Conservation (phyloP, 2,329 filamentous ascomycete species). For the Talaromyces sp. region DNA sequence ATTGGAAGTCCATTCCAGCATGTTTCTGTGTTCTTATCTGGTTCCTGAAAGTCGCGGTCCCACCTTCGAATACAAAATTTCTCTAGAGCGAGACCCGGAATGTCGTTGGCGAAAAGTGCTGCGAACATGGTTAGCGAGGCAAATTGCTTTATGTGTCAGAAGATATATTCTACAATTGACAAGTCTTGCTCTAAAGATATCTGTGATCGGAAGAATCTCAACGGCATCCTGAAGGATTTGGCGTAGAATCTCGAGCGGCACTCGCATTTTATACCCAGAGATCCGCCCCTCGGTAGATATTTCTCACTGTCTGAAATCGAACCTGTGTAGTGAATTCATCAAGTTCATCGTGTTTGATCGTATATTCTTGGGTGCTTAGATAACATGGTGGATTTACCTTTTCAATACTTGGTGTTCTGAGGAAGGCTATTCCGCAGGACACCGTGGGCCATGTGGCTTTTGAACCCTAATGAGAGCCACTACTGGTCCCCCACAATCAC, state of each 20-base stretch:
- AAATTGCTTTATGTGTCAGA: not conserved
- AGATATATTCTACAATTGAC: not conserved
- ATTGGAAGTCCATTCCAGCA: not conserved
- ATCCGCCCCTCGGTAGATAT: not conserved
- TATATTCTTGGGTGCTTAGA: not conserved
- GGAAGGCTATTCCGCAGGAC: not conserved
- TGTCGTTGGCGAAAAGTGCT: not conserved
- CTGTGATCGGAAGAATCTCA: not conserved
- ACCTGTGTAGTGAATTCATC: not conserved
- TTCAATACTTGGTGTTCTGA: not conserved
- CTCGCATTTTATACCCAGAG: not conserved
- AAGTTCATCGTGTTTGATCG: not conserved
- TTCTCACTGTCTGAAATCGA: not conserved
- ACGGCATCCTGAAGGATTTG: not conserved
- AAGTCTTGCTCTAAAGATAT: not conserved
- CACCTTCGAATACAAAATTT: not conserved
- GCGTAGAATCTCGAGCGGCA: not conserved
- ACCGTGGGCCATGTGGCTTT: not conserved
- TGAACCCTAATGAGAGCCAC: no score
- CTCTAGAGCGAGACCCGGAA: not conserved
- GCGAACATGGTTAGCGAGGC: not conserved
- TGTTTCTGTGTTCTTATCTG: not conserved
- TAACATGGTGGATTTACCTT: not conserved
- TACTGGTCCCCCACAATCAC: not conserved
- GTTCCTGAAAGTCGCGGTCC: not conserved